Base-by-base conservation (phyloP, 2,329 filamentous ascomycete species). In the Cladobotryum protrusum region DNA sequence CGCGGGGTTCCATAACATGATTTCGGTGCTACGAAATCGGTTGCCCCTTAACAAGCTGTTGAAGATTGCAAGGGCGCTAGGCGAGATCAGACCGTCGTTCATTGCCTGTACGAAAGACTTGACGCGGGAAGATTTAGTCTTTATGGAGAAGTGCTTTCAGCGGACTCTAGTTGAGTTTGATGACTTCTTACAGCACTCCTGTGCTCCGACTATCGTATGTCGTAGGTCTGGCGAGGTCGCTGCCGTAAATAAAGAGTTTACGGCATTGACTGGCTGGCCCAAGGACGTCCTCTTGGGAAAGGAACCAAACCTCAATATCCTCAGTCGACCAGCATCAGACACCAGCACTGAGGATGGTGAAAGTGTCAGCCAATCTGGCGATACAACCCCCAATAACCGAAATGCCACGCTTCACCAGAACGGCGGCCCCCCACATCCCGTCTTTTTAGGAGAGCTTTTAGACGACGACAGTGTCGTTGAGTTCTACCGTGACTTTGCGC, bases 131-230 rank as follows among this genome's bases (percentile, higher is more conserved):
- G 93, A 99, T 67, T 75, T 97, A 24, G 84, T 99, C 18, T 96
- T 97, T 67, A 96, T 96, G 87, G 93, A 99, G 67, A 95, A 95
- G 70, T 95, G 88, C 61, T 89, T 97, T 63, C 93, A 99, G 68
- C 82, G 93, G 35, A 95, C 89, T 0, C 75, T 97, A 11, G 89
- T 90, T 62, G 90, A 96, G 64, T 95, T 95, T 61, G 89, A 97
- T 63, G 89, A 95, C 56, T 93, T 95, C 57, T 87, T 96, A 73
- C 83, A 88, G 50, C 84, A 89, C 56, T 89, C 86, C 53, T 89
- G 89, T 36, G 95, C 90, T 4, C 93, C 93, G 0, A 95, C 91
- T 1, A 83, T 99, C 51, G 89, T 97, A 20, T 95, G 89, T 62
- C 83, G 93, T 43, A 83, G 93, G 43, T 96, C 91, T 0, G 93